Base-by-base conservation (phyloP, 2,329 filamentous ascomycete species). In the Calonectria pteridis region DNA sequence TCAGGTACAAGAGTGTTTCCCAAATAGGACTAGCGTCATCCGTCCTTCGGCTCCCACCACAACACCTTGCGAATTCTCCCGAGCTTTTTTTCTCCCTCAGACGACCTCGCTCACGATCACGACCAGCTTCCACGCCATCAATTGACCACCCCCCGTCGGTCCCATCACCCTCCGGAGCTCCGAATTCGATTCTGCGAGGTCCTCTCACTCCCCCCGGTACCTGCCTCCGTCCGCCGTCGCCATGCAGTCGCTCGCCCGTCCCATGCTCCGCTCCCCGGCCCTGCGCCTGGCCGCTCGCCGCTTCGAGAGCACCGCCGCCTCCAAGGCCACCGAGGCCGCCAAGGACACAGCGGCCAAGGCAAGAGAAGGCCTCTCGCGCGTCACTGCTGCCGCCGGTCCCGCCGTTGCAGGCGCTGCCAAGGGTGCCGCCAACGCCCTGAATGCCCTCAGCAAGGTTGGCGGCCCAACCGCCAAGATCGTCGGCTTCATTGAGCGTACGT, bases 401-500 rank as follows among this genome's bases (percentile, higher is more conserved):
- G 94, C 93, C 73, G 89, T 97, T 64, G 83, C 86, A 69, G 93
- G 91, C 83, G 94, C 94, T 80, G 94, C 94, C 71, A 91, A 91
- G 83, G 90, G 91, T 70, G 86, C 93, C 78, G 87, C 89, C 78
- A 91, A 87, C 82, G 92, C 94, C 72, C 86, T 98, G 80, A 89
- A 87, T 83, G 92, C 94, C 72, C 86, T 98, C 80, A 89, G 91
- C 84, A 94, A 92, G 87, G 90, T 96, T 84, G 96, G 95, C 82
- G 96, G 96, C 82, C 92, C 94, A 81, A 96, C 95, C 75, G 95
- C 95, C 82, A 92, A 90, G 85, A 83, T 96, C 79, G 91, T 98
- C 84, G 89, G 89, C 80, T 94, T 96, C 82, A 89, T 97, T 82
- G 94, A 98, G 90, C 93, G 97, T 98, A 91, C 88, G 95, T 88